phyloP scores from a whole-genome alignment of 2,329 filamentous ascomycete genomes.

The Cordyceps javanica region DNA sequence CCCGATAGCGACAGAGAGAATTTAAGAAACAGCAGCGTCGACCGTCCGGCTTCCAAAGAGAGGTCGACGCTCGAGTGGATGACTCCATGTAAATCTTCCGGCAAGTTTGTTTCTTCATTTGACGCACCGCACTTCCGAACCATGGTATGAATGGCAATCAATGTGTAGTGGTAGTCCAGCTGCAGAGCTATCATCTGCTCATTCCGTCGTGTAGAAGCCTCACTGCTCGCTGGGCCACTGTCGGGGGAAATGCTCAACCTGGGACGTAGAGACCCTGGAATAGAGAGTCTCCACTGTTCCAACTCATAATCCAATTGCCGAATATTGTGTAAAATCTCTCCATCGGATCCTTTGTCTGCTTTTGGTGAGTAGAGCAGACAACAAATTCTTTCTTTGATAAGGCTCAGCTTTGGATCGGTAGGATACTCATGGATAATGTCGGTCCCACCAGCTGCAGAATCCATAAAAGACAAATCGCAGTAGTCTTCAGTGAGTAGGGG shows the following conservation, averaged over 20 bases:
- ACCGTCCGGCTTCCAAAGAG: conserved; percentile 19
- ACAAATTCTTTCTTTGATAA: conserved; percentile 19
- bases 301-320: conserved; percentile 26
- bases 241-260: neutral
- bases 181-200: conserved; percentile 13
- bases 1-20: neutral
- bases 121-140: conserved; percentile 17
- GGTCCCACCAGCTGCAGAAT: conserved; percentile 9
- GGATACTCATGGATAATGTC: neutral
- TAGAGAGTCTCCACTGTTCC: conserved; percentile 25
- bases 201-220: neutral
- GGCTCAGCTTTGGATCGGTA: conserved; percentile 11
- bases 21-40: conserved; percentile 15
- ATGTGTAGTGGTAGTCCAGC: conserved; percentile 17
- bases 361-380: conserved; percentile 18
- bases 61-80: conserved; percentile 20
- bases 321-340: conserved; percentile 21
- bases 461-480: conserved; percentile 43
- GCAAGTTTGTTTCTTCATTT: conserved; percentile 10
- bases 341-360: conserved; percentile 18
- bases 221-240: neutral
- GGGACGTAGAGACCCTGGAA: conserved; percentile 15
- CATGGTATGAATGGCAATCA: conserved; percentile 17
- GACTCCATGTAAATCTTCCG: conserved; percentile 18
- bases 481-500: conserved; percentile 35